These are phyloP conservation scores for Leucocoprinus birnbaumii DNA, from an alignment of 768 basidiomycete genomes.

Conservation along the genomic window DNA sequence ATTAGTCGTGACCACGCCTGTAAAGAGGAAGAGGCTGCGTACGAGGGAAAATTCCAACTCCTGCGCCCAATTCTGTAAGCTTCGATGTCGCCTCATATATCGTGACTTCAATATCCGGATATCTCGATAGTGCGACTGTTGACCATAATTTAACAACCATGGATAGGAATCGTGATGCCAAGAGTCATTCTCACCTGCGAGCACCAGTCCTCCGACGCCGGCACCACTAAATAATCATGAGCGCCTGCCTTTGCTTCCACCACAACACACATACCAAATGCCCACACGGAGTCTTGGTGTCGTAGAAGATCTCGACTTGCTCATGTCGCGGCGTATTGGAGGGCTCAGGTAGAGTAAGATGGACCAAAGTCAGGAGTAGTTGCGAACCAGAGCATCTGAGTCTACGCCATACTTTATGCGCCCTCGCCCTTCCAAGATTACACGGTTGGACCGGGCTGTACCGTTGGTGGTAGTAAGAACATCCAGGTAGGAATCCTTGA, in stretches of 20 bases:
- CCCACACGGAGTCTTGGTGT: conserved; percentile 44
- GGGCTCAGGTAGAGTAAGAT: conserved; percentile 7
- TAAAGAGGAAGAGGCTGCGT: conserved; percentile 14
- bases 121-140: conserved; percentile 41
- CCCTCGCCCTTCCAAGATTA: conserved; percentile 24
- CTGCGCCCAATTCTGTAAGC: conserved; percentile 58
- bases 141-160: conserved; percentile 9
- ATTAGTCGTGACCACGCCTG: conserved; percentile 6
- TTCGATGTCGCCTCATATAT: conserved; percentile 51
- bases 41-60: conserved; percentile 54
- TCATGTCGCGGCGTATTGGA: background rate
- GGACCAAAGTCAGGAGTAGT: background rate
- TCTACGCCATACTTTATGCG: conserved; percentile 33
- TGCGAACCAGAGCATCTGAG: conserved; percentile 20
- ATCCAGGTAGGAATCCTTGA: conserved; percentile 39
- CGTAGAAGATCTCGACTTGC: conserved; percentile 13
- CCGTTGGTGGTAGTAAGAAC: conserved; percentile 25
- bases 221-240: conserved; percentile 36
- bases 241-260: conserved; percentile 15
- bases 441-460: conserved; percentile 46
- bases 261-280: conserved; percentile 42
- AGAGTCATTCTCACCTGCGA: conserved; percentile 30
- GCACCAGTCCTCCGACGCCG: conserved; percentile 47
- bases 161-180: background rate
- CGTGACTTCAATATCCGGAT: conserved; percentile 52